Conservation (phyloP, 805 yeast species). For the Suhomyces prunicola region DNA sequence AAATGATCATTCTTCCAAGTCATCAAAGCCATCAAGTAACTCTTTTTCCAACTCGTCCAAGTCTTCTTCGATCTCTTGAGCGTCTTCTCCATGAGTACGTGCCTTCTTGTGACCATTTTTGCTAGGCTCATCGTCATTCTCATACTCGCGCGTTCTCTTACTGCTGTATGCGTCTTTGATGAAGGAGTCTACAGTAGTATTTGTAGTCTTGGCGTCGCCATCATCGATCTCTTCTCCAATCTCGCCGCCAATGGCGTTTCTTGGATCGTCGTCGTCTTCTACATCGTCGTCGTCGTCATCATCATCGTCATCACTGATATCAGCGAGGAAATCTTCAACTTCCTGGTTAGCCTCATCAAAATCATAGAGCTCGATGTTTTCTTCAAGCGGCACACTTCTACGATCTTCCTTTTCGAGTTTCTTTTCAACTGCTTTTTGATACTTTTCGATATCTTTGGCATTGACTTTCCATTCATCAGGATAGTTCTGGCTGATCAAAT, state of each 20-base stretch:
- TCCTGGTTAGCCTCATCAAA: conserved; percentile 42
- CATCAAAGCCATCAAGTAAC: conserved; percentile 51
- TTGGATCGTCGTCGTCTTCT: conserved; percentile 13
- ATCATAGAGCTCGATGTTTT: conserved; percentile 32
- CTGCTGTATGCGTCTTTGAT: conserved; percentile 11
- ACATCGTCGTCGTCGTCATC: conserved; percentile 17
- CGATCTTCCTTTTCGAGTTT: conserved; percentile 14
- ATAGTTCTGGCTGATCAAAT: conserved; percentile 49
- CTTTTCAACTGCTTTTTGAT: conserved; percentile 28
- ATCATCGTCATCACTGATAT: conserved; percentile 37
- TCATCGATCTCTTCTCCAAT: conserved; percentile 17
- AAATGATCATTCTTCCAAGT: conserved; percentile 31
- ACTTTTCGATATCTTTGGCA: conserved; percentile 44
- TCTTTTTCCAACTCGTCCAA: conserved; percentile 50
- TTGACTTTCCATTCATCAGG: conserved; percentile 43
- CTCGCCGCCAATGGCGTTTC: conserved; percentile 8
- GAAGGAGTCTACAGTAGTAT: conserved; percentile 7
- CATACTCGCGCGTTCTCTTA: conserved; percentile 3
- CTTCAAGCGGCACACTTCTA: neutral
- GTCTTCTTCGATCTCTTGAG: conserved; percentile 18
- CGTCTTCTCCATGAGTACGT: conserved; percentile 7
- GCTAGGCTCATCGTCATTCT: neutral
- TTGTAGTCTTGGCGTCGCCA: conserved; percentile 8
- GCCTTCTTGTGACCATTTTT: conserved; percentile 7
- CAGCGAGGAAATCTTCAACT: conserved; percentile 49